Evolutionary conservation across 2,329 filamentous ascomycete species (phyloP), one percentile per base, ranked within the genome.

Genomic region (Penicillium aurantiogriseum): DNA sequence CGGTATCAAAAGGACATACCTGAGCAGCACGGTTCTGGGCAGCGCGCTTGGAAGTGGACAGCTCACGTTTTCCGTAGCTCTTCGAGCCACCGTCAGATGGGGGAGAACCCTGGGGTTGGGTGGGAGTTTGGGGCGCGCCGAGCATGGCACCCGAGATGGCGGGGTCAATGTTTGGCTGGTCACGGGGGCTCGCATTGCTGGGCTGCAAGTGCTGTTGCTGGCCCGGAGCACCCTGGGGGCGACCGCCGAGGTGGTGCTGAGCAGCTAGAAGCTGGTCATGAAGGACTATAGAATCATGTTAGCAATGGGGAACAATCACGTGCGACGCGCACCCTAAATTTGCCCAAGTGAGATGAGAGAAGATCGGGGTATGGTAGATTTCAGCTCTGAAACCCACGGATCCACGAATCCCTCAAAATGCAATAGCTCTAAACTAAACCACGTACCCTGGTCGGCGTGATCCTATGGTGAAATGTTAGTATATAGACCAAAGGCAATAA

Each of bases 21-120:
- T 99, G 94, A 53, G 94, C 94, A 67, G 93, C 94, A 73, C 94
- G 84, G 72, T 99, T 99, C 74, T 99, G 94, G 10, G 94, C 94
- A 29, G 94, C 94, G 65, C 94, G 89, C 80, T 97, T 99, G 38
- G 92, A 96, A 44, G 92, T 94, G 27, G 92, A 97, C 59, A 99
- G 79, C 77, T 97, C 93, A 53, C 94, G 85, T 76, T 96, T 96
- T 54, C 80, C 81, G 58, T 79, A 79, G 13, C 88, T 88, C 76
- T 94, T 93, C 51, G 88, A 83, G 62, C 87, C 84, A 62, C 89
- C 79, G 59, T 71, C 69, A 17, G 62, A 66, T 5, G 67, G 64
- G 3, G 65, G 66, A n/a, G 54, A 62, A 15, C 64, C 63, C 36
- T 55, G 70, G 19, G 68, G 63, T 43, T 70, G 66, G 29, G 69